Conservation (phyloP, 163 green algal species). For the Scenedesmus sp. region DNA sequence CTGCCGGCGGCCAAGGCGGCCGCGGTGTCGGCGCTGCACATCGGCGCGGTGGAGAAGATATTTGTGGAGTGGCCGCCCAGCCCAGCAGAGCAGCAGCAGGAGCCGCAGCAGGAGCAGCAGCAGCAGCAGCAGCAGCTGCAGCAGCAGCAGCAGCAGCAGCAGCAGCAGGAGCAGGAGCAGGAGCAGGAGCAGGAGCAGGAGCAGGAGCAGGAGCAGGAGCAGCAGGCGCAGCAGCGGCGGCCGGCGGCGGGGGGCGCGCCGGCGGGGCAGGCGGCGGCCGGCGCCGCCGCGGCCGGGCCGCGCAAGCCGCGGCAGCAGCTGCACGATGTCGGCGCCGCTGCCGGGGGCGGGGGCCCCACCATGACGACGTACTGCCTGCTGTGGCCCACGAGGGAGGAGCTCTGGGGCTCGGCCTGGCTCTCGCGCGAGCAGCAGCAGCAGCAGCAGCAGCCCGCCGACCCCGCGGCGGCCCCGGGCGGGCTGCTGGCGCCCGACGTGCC, state of each 20-base stretch:
- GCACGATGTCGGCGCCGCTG: constrained; percentile 8
- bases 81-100: too few species aligned
- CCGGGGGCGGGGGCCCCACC: neutral
- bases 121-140: neutral
- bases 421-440: constrained; percentile 26
- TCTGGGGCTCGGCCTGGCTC: constrained; percentile 7
- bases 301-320: constrained; percentile 30
- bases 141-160: constrained; percentile 29
- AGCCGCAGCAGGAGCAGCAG: constrained; percentile 25
- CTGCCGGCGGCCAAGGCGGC: constrained; percentile 16
- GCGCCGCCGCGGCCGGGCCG: neutral
- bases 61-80: constrained; percentile 45
- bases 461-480: neutral
- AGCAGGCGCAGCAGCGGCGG: neutral
- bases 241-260: neutral
- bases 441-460: constrained; percentile 2
- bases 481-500: too few species aligned
- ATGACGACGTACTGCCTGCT: constrained; percentile 37
- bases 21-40: constrained; percentile 52
- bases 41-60: constrained; percentile 66
- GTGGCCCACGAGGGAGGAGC: constrained; percentile 22
- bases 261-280: neutral
- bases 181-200: neutral
- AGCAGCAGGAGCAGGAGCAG: neutral
- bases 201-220: constrained; percentile 1